Base-by-base conservation (phyloP, 106 monocot genomes). In the Cymbidium sinense region DNA sequence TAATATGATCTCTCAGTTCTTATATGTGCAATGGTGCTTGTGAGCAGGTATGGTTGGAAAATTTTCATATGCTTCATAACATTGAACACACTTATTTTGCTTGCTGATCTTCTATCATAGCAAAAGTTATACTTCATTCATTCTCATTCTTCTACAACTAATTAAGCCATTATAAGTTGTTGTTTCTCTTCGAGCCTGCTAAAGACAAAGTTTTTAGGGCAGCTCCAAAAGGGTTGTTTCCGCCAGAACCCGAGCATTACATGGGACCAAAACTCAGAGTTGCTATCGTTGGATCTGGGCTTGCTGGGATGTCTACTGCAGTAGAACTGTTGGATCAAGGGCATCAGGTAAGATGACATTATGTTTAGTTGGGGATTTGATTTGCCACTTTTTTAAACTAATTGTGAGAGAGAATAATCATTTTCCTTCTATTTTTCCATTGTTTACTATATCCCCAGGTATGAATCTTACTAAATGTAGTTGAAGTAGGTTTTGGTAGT, bases 241-340 rank as follows among this genome's bases (percentile, higher is more conserved):
- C 94, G 21, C 94, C 98, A 47, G 98, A 98, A 79, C 98, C 98
- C 64, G 94, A 92, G 80, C 83, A 86, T 2, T 98, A 98, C 54
- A 88, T 83, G 28, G 98, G 98, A 19, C 98, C 91, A 50, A 98
- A 94, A 76, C 88, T 98, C n/a, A 94, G 87, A 78, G 90, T 98
- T 39, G 98, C 98, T 50, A 98, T 98, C 19, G 90, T 98, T 83
- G 98, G 98, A 78, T 80, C 90, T 36, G 98, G 98, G 50, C 91
- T 98, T 75, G 98, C 98, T 80, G 98, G 98, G 70, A 98, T 98
- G 98, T 98, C 98, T 36, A 94, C 98, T 73, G 98, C 98, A 25
- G 98, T 94, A 6, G 98, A 98, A 79, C 94, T 98, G 83, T 79
- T 98, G 79, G 98, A 98, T 88, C 98, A 98, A 82, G 98, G 98